These are phyloP conservation scores for Solanum arcanum DNA, from an alignment of 257 asterid genomes.

Conservation along the genomic window DNA sequence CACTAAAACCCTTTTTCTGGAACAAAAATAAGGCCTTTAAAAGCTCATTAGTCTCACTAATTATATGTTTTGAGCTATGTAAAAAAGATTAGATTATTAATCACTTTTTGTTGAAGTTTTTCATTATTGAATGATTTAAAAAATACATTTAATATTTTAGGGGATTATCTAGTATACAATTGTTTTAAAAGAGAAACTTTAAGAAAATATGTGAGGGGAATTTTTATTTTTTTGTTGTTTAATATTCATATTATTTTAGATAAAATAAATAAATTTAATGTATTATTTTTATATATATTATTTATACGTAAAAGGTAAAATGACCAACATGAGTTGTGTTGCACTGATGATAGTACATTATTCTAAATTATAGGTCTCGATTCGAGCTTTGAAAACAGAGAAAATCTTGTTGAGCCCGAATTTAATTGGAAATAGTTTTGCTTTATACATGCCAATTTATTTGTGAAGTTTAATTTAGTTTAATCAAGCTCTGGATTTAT, in stretches of 20 bases:
- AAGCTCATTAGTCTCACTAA: not conserved
- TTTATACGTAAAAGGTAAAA: no score
- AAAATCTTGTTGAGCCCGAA: no score
- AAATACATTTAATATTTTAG: no score
- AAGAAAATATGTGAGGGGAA: not conserved
- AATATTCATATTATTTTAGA: no score
- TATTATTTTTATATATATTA: no score
- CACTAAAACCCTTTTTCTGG: not conserved
- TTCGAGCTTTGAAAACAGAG: rapidly evolving
- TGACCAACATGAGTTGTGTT: no score
- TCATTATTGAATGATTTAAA: not conserved
- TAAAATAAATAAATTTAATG: no score
- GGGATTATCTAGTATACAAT: not conserved
- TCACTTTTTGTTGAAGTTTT: not conserved
- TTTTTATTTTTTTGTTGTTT: no score
- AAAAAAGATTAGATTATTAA: not conserved
- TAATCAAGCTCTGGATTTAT: not conserved
- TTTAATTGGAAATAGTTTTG: no score
- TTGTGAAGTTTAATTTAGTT: not conserved
- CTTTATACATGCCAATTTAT: not conserved
- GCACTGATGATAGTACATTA: no score
- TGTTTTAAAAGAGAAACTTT: no score
- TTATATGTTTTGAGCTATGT: not conserved
- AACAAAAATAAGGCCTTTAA: not conserved
- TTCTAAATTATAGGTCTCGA: no score